Percentiles rank a stretch among this genome's conserved stretches.
phyloP scores from a whole-genome alignment of 2,329 filamentous ascomycete species.

The Fusarium caatingaense region DNA sequence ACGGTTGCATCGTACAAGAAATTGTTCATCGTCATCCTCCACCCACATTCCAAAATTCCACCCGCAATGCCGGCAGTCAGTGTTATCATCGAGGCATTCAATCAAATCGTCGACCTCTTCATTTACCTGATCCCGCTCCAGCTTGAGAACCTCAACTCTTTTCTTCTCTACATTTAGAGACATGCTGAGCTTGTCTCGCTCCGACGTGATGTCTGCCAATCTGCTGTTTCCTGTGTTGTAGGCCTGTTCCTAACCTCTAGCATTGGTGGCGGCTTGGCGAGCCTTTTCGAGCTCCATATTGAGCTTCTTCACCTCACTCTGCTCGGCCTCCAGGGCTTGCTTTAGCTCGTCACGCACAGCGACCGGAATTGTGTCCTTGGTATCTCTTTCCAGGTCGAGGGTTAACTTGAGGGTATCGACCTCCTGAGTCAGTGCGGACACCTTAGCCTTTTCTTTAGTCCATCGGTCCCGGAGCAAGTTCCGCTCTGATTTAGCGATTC shows the following conservation, averaged over 20 bases:
- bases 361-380: background rate
- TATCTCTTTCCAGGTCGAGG: background rate
- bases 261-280: background rate
- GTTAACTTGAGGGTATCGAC: background rate
- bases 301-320: background rate
- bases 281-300: background rate
- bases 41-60: no score
- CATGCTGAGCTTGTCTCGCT: no score
- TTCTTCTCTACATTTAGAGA: no score
- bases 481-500: background rate
- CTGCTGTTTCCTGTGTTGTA: no score
- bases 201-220: no score
- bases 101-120: no score
- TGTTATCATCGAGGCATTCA: no score
- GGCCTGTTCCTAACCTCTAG: background rate
- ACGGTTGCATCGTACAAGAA: no score
- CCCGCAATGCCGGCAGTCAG: no score
- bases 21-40: no score
- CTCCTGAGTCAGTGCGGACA: background rate
- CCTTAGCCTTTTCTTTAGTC: background rate
- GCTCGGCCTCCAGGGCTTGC: background rate
- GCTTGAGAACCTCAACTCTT: no score
- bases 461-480: background rate
- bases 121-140: no score
- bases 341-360: background rate